phyloP scores from a whole-genome alignment of 2,329 filamentous ascomycete species.

The Aspergillus nomiae region DNA sequence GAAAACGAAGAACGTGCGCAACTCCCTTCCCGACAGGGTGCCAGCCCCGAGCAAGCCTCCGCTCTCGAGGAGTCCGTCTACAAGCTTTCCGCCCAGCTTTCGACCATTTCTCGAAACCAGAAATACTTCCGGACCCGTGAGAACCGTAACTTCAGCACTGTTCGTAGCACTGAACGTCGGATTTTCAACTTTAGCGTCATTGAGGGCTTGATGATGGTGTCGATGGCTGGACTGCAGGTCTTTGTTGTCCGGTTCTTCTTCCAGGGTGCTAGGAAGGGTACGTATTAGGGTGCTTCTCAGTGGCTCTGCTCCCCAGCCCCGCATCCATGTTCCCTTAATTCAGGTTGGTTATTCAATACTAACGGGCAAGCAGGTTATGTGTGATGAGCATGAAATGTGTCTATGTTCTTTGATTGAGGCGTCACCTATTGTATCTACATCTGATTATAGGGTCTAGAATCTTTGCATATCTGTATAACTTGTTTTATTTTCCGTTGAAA shows the following conservation, averaged over 20 bases:
- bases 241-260: slow-evolving; percentile 99
- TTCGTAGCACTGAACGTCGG: slow-evolving; percentile 89
- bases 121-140: slow-evolving; percentile 99
- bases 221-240: slow-evolving; percentile 94
- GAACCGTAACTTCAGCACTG: slow-evolving; percentile 98
- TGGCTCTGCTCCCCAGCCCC: not conserved
- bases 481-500: not conserved
- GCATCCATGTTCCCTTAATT: not conserved
- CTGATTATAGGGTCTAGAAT: slow-evolving; percentile 20
- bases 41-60: slow-evolving; percentile 83
- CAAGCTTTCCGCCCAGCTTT: slow-evolving; percentile 90
- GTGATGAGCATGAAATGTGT: slow-evolving; percentile 36
- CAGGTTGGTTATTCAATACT: not conserved
- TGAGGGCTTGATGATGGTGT: slow-evolving; percentile 86
- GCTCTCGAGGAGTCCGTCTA: slow-evolving; percentile 91
- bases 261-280: slow-evolving; percentile 75
- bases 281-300: slow-evolving; percentile 20
- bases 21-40: slow-evolving; percentile 85
- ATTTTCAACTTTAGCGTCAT: slow-evolving; percentile 98
- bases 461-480: slow-evolving; percentile 10
- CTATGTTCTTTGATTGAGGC: slow-evolving; percentile 28
- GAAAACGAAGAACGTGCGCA: slow-evolving; percentile 84
- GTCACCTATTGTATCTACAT: slow-evolving; percentile 26
- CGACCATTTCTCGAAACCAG: slow-evolving; percentile 93
- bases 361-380: slow-evolving; percentile 32